Conservation (phyloP, 768 basidiomycete genomes). For the Heimioporus sp. region DNA sequence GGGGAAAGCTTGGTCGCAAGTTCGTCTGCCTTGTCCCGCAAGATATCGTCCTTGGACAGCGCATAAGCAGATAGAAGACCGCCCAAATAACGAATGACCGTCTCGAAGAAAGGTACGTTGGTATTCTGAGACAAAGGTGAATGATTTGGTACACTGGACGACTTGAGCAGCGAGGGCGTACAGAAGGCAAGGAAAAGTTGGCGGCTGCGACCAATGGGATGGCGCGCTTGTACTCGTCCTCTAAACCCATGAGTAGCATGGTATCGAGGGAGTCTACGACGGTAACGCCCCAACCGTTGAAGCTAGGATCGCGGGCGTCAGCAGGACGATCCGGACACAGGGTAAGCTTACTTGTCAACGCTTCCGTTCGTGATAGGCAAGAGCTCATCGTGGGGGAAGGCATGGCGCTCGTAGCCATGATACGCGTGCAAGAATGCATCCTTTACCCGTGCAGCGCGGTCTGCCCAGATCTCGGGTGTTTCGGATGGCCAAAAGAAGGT, state of each 20-base stretch:
- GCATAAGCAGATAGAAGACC: slow-evolving; percentile 85
- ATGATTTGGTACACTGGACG: background rate
- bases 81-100: slow-evolving; percentile 86
- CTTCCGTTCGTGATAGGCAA: slow-evolving; percentile 46
- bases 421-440: slow-evolving; percentile 68
- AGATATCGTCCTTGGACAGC: slow-evolving; percentile 58
- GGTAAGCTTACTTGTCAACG: slow-evolving; percentile 48
- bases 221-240: slow-evolving; percentile 67
- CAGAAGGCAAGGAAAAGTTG: slow-evolving; percentile 48
- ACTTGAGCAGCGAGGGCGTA: slow-evolving; percentile 19
- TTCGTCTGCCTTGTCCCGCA: slow-evolving; percentile 73
- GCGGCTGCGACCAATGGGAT: slow-evolving; percentile 49
- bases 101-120: slow-evolving; percentile 70
- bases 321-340: background rate
- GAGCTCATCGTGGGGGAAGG: slow-evolving; percentile 64
- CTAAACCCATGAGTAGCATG: slow-evolving; percentile 76
- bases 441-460: slow-evolving; percentile 55
- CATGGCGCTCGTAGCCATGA: slow-evolving; percentile 58
- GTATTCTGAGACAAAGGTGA: slow-evolving; percentile 20
- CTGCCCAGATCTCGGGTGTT: slow-evolving; percentile 44
- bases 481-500: slow-evolving; percentile 21
- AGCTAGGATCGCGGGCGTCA: slow-evolving; percentile 39
- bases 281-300: slow-evolving; percentile 81
- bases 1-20: slow-evolving; percentile 72
- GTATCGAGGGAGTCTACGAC: slow-evolving; percentile 84